Conservation (phyloP, 805 yeast genomes). For the Yamadazyma philogaea region DNA sequence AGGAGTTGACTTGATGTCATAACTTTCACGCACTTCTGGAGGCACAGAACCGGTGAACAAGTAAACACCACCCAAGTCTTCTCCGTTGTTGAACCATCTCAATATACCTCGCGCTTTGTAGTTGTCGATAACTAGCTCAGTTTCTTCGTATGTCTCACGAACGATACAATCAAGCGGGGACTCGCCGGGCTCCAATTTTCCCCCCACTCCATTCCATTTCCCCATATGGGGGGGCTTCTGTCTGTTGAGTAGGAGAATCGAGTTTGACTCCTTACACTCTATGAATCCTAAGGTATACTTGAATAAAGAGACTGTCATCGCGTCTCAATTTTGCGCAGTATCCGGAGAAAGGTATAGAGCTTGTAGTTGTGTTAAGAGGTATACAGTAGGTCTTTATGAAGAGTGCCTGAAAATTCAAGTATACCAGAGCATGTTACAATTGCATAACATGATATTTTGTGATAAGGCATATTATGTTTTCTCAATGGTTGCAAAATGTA, state of each 20-base stretch:
- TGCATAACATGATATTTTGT: too few species aligned
- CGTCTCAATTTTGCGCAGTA: slow-evolving; percentile 4
- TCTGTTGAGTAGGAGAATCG: slow-evolving; percentile 36
- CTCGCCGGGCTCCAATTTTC: slow-evolving; percentile 36
- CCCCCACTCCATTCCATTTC: slow-evolving; percentile 47
- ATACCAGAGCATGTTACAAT: too few species aligned
- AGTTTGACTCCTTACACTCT: slow-evolving; percentile 27
- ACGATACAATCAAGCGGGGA: slow-evolving; percentile 38
- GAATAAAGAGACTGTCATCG: slow-evolving; percentile 9
- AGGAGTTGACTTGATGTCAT: slow-evolving; percentile 21
- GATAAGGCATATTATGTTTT: too few species aligned
- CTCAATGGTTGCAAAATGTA: not conserved
- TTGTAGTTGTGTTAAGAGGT: too few species aligned
- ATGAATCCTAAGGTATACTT: slow-evolving; percentile 27
- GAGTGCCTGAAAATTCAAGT: too few species aligned
- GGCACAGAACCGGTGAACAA: slow-evolving; percentile 36
- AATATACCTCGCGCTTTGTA: slow-evolving; percentile 33
- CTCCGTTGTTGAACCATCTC: slow-evolving; percentile 28
- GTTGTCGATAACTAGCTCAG: slow-evolving; percentile 31
- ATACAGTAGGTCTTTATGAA: too few species aligned
- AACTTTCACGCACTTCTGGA: slow-evolving; percentile 20
- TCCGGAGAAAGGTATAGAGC: too few species aligned
- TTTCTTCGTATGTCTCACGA: slow-evolving; percentile 41
- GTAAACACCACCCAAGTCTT: slow-evolving; percentile 35
- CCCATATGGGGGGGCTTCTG: slow-evolving; percentile 48